phyloP scores from a whole-genome alignment of 495 filamentous ascomycete species.

The Xylaria venustula region DNA sequence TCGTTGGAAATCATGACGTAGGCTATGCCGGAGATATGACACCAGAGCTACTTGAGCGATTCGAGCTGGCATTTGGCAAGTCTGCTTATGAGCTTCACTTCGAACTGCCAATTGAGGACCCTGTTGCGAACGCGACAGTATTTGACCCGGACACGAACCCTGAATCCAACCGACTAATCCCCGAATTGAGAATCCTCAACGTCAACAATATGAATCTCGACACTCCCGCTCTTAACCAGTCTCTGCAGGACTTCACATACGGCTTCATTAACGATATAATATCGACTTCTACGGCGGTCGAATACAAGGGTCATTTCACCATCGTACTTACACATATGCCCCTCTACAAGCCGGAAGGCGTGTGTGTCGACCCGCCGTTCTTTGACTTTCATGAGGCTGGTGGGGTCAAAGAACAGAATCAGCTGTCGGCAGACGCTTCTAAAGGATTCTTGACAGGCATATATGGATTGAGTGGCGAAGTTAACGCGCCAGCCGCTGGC shows the following conservation, averaged over 20 bases:
- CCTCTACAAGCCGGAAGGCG: constrained; percentile 74
- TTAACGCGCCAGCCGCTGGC: constrained; percentile 51
- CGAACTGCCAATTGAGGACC: constrained; percentile 48
- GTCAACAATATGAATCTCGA: constrained; percentile 93
- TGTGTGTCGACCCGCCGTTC: constrained; percentile 81
- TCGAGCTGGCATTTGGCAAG: constrained; percentile 78
- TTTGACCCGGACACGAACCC: constrained; percentile 33
- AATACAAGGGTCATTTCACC: constrained; percentile 66
- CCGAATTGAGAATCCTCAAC: constrained; percentile 75
- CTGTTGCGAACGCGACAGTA: constrained; percentile 30
- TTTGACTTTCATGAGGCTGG: constrained; percentile 70
- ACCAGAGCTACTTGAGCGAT: constrained; percentile 66
- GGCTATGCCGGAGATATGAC: constrained; percentile 92
- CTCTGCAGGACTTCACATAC: constrained; percentile 71
- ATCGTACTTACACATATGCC: constrained; percentile 90
- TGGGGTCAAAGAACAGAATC: constrained; percentile 88
- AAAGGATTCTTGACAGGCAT: constrained; percentile 72
- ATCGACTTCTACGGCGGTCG: constrained; percentile 62
- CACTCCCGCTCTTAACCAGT: constrained; percentile 63
- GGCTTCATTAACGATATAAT: constrained; percentile 73
- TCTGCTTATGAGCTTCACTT: constrained; percentile 86
- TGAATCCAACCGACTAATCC: constrained; percentile 41
- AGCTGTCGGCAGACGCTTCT: constrained; percentile 67
- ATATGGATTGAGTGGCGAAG: constrained; percentile 69
- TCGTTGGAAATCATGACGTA: constrained; percentile 93